Percentiles rank a stretch among this genome's conserved stretches.
These are phyloP conservation scores for Ophiocordyceps unilateralis DNA, from an alignment of 2,329 filamentous ascomycete genomes.

Conservation along the genomic window DNA sequence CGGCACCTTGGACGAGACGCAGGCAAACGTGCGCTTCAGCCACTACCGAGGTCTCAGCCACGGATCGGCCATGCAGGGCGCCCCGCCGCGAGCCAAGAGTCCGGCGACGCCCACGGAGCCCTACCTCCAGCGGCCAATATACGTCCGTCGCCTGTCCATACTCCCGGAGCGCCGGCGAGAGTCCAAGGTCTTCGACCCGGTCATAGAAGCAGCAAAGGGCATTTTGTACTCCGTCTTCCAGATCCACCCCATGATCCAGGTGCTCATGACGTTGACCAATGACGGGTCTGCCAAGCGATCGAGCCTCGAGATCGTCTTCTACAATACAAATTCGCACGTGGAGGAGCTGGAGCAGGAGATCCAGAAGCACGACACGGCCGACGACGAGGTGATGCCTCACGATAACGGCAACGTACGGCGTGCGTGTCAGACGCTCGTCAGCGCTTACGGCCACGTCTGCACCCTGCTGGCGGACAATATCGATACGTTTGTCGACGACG, in stretches of 20 bases:
- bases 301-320: slow-evolving; percentile 49
- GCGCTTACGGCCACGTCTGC: slow-evolving; percentile 49
- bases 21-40: slow-evolving; percentile 46
- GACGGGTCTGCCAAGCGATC: slow-evolving; percentile 43
- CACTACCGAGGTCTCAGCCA: slow-evolving; percentile 51
- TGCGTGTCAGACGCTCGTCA: slow-evolving; percentile 44
- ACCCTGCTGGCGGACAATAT: slow-evolving; percentile 42
- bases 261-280: slow-evolving; percentile 42
- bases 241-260: slow-evolving; percentile 51
- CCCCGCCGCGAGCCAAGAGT: slow-evolving; percentile 26
- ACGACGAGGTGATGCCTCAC: slow-evolving; percentile 28
- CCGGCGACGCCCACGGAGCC: slow-evolving; percentile 44
- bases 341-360: slow-evolving; percentile 49
- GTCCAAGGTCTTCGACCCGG: slow-evolving; percentile 41
- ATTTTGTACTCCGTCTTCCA: slow-evolving; percentile 51
- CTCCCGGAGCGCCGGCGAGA: slow-evolving; percentile 46
- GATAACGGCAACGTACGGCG: slow-evolving; percentile 48
- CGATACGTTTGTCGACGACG: slow-evolving; percentile 46
- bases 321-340: slow-evolving; percentile 49
- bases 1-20: slow-evolving; percentile 43
- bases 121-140: slow-evolving; percentile 39
- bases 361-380: slow-evolving; percentile 37
- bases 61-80: slow-evolving; percentile 48
- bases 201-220: slow-evolving; percentile 48
- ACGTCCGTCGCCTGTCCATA: slow-evolving; percentile 45